Conservation (phyloP, 305 asterid genomes). For the Rubia tinctorum region DNA sequence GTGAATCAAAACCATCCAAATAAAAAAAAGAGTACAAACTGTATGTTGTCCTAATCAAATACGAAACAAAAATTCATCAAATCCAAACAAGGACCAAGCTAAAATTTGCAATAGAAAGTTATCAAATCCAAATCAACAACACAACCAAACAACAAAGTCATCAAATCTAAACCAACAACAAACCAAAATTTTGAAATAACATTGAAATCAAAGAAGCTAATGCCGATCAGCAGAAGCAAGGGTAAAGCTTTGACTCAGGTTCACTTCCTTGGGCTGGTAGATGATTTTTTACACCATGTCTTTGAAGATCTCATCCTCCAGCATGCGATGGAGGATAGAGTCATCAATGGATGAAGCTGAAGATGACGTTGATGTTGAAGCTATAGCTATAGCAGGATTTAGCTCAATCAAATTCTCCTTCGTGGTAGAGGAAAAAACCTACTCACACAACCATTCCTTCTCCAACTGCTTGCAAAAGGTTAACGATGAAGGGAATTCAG, state of each 20-base stretch:
- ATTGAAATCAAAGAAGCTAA: too few species aligned
- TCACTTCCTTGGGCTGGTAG: conserved; percentile 49
- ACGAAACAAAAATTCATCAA: too few species aligned
- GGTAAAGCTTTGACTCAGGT: conserved; percentile 19
- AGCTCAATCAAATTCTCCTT: conserved; percentile 22
- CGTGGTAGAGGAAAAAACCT: conserved; percentile 38
- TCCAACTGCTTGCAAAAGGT: conserved; percentile 50
- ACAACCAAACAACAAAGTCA: too few species aligned
- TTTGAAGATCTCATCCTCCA: conserved; percentile 22
- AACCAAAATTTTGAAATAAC: too few species aligned
- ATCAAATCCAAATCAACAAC: too few species aligned
- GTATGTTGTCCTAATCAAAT: too few species aligned
- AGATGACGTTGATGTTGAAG: background rate
- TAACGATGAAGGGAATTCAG: too few species aligned
- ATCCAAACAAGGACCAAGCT: too few species aligned
- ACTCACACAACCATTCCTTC: conserved; percentile 48
- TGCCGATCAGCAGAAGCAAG: background rate
- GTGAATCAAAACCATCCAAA: too few species aligned
- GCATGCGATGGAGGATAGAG: conserved; percentile 38
- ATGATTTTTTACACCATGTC: conserved; percentile 50
- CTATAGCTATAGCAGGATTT: background rate
- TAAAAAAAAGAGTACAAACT: too few species aligned
- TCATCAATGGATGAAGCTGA: conserved; percentile 26
- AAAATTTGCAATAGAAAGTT: too few species aligned
- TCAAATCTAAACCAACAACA: too few species aligned